Evolutionary conservation across 2,329 filamentous ascomycete genomes (phyloP).

Genomic region (Ophiostoma perfectum): DNA sequence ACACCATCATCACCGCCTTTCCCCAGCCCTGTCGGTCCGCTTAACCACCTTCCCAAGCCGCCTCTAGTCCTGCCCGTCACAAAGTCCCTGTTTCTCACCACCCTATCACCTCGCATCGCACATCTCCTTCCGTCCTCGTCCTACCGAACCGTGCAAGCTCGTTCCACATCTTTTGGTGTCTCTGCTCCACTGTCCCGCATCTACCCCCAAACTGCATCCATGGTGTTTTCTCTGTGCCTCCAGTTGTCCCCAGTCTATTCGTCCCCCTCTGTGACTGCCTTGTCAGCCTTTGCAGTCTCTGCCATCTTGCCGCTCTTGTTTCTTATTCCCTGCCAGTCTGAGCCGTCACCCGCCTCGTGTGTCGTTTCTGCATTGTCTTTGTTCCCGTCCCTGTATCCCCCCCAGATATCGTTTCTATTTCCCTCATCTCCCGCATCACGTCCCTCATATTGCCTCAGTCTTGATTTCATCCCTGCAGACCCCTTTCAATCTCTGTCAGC

Average conservation of each 20-base stretch:
- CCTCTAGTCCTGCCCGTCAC: no score
- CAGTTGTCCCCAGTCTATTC: background rate
- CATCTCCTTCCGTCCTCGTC: slow-evolving; percentile 5
- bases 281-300: background rate
- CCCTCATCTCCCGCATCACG: background rate
- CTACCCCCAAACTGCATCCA: background rate
- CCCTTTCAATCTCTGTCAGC: background rate
- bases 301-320: background rate
- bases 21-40: no score
- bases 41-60: no score
- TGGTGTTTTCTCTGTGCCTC: background rate
- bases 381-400: no score
- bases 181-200: slow-evolving; percentile 3
- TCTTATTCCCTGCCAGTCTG: background rate
- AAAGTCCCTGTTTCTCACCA: no score
- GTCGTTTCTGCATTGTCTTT: background rate
- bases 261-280: background rate
- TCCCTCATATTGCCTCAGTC: background rate
- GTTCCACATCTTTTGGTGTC: background rate
- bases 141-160: background rate
- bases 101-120: background rate
- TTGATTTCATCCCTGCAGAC: background rate
- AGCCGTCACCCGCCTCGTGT: background rate
- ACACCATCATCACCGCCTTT: no score
- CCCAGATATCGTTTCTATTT: background rate